Evolutionary conservation across 2,329 filamentous ascomycete species (phyloP), one percentile per base, ranked within the genome.

Genomic region (Penicillium oxalicum): DNA sequence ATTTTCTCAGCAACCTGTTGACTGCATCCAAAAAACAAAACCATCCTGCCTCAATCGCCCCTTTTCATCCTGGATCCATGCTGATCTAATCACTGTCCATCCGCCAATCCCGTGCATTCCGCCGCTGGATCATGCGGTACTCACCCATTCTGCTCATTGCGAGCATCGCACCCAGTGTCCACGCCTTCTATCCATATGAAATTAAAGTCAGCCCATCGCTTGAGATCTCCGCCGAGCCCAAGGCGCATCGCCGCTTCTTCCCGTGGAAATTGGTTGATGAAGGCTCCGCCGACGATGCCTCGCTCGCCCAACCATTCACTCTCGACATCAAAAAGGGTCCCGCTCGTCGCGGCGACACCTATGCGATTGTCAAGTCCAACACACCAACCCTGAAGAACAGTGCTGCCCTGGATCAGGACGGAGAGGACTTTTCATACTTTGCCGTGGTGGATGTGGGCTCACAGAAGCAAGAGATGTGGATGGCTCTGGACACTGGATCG

Each of bases 401-500:
- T 49, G 68, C 75, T 32, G 73, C 75, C 1, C 69, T 81, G 34
- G 65, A 78, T 49, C 74, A 79, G 51, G 77, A 80, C 68, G 77
- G 78, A 8, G 64, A 63, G 9, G 78, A 81, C 53, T 72, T 72
- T 48, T 77, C 76, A 25, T 81, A 81, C 61, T 77, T 81, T 63
- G 70, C 74, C 3, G 65, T 68, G 2, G 67, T 79, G 36, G 69
- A 68, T 6, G 70, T 81, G 50, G 78, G 78, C 4, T 73, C 72
- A 11, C 68, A 73, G 50, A 68, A 70, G 34, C 68, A 77, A 57
- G 66, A 72, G 40, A 77, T 79, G 66, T 74, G 74, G 61, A 69
- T 81, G 62, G 63, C 80, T 46, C 59, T 81, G 11, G 78, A 81
- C 59, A 77, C 77, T 0, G 78, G 77, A 6, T 75, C 77, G 11